These are phyloP conservation scores for Kodamaea kaohsiungensis DNA, from an alignment of 805 yeast genomes.

Conservation along the genomic window DNA sequence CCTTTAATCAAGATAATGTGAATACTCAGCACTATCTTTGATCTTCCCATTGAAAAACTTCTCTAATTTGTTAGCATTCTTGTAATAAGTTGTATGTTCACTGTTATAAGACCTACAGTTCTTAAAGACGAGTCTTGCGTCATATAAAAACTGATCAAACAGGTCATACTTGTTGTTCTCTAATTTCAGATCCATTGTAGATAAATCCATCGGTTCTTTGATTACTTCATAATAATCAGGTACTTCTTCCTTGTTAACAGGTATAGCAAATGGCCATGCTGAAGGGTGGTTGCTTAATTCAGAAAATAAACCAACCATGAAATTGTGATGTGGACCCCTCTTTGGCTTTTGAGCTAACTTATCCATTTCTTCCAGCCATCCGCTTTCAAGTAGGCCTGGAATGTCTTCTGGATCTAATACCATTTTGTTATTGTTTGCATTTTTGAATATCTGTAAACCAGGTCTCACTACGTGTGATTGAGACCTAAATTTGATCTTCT, in stretches of 20 bases:
- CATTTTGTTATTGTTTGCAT: slow-evolving; percentile 37
- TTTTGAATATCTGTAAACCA: slow-evolving; percentile 72
- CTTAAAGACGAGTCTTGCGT: slow-evolving; percentile 79
- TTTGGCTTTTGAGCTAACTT: slow-evolving; percentile 93
- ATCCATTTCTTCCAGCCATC: slow-evolving; percentile 99
- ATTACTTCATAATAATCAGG: slow-evolving; percentile 95
- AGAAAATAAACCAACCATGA: slow-evolving; percentile 83
- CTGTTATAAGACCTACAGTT: slow-evolving; percentile 93
- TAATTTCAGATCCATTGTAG: slow-evolving; percentile 91
- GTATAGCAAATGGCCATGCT: slow-evolving; percentile 96
- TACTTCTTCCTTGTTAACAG: slow-evolving; percentile 92
- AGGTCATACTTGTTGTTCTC: slow-evolving; percentile 90
- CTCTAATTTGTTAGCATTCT: slow-evolving; percentile 92
- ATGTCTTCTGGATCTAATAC: slow-evolving; percentile 71
- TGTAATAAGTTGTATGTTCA: slow-evolving; percentile 91
- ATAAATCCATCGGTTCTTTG: slow-evolving; percentile 96
- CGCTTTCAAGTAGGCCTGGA: slow-evolving; percentile 91
- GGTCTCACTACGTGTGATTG: slow-evolving; percentile 78
- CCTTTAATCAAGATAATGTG: slow-evolving; percentile 54
- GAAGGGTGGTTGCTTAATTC: slow-evolving; percentile 94
- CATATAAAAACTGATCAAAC: slow-evolving; percentile 90
- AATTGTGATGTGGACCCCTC: slow-evolving; percentile 90
- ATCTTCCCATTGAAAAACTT: slow-evolving; percentile 81
- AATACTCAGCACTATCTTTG: slow-evolving; percentile 89
- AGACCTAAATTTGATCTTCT: slow-evolving; percentile 77